phyloP scores from a whole-genome alignment of 768 basidiomycete genomes.

The Lentinula raphanica region DNA sequence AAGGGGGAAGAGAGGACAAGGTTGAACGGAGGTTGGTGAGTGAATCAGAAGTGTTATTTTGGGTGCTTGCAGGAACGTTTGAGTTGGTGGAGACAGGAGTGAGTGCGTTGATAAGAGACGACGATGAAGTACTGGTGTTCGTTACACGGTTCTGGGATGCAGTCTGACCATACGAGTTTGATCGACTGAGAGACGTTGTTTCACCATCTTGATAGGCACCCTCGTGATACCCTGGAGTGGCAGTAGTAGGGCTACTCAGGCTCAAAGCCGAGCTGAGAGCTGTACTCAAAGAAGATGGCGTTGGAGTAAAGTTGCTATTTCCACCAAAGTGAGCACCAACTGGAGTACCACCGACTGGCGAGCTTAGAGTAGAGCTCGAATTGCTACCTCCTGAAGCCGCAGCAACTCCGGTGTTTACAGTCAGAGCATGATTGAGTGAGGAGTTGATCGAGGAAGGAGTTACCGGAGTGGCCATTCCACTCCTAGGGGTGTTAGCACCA shows the following conservation, averaged over 20 bases:
- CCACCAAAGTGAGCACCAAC: not conserved
- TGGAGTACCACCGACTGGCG: not conserved
- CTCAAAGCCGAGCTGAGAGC: not conserved
- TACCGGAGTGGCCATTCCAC: constrained; percentile 2
- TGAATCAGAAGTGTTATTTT: not conserved
- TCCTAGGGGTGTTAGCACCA: constrained; percentile 5
- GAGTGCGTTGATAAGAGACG: not conserved
- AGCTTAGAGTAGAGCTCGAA: not conserved
- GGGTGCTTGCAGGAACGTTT: not conserved
- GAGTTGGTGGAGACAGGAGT: not conserved
- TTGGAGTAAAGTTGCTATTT: not conserved
- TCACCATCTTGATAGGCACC: not conserved
- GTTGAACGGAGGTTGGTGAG: constrained; percentile 13
- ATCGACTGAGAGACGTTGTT: not conserved
- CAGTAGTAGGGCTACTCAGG: not conserved
- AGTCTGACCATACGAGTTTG: not conserved
- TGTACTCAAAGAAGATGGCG: constrained; percentile 3
- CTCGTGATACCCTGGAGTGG: not conserved
- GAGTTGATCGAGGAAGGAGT: not conserved
- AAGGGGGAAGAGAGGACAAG: constrained; percentile 50
- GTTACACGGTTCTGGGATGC: not conserved
- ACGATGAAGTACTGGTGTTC: not conserved
- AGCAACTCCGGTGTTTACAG: not conserved
- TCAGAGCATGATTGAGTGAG: not conserved
- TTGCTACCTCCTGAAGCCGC: not conserved